Base-by-base conservation (phyloP, 331 rosid species). In the Quercus phellos region DNA sequence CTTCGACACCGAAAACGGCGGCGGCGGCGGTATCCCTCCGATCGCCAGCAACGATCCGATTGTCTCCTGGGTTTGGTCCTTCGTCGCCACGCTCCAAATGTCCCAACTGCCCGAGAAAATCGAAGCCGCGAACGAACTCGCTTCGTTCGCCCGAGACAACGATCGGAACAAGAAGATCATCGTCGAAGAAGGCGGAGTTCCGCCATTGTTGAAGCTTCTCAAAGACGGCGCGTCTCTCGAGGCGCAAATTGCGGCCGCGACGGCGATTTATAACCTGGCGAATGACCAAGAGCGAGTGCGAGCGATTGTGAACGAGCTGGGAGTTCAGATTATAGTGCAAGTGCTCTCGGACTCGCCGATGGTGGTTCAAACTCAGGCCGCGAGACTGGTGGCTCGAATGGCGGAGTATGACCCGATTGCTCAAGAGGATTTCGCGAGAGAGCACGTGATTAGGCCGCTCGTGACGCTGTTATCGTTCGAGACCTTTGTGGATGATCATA, bases 1-100 rank as follows among this genome's bases (percentile, higher is more conserved):
- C 72, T 53, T 88, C 26, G 88, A 88, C 55, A 43, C 72, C 18
- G 89, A 73, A 9, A 81, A 85, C 21, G 43, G 69, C 46, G 67
- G 72, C 3, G 73, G 72, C 38, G 84, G 79, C 3, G 87, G 85
- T 8, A 83, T 88, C 11, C 85, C 91, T 2, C 91, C 89, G 3
- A 88, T 88, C 75, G 91, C 91, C 2, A 88, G 89, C 79, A 88
- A 88, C 74, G 91, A 88, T 56, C 91, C 91, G 11, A 88, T 88
- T 59, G 71, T 88, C 3, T 76, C 91, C 0, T 88, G 89, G 91
- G 89, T 88, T 22, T 88, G 91, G 91, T 88, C 91, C 21, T 81
- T 64, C 55, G 79, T 88, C 1, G 89, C 86, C 74, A 73, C 87
- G 0, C 59, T 88, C 77, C 88, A 85, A 78, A 88, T 88, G 91